Evolutionary conservation across 1,284 basidiomycete genomes (phyloP), one percentile per base, ranked within the genome.

Genomic region (Grifola frondosa): DNA sequence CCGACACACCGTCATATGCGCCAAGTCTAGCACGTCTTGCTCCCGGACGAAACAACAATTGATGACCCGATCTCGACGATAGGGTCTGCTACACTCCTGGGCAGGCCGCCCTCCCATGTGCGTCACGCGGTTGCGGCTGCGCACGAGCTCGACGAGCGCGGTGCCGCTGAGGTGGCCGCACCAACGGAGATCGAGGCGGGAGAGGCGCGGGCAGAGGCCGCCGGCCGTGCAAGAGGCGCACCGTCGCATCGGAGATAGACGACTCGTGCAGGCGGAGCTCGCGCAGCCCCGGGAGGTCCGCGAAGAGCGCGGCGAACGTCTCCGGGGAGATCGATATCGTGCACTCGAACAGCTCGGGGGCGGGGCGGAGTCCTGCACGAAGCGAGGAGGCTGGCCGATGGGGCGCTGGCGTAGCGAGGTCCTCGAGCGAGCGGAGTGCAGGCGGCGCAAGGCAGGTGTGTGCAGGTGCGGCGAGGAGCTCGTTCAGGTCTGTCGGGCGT

Each of bases 41-140:
- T 82, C 78, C 49, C 70, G 67, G 21, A 83, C 78, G 44, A 75
- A 73, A 13, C 76, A 68, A 56, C 81, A 83, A 50, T 81, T 76
- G 48, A 83, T 77, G 15, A 78, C 68, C n/a, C n/a, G n/a, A n/a
- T n/a, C n/a, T n/a, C n/a, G n/a, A n/a, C n/a, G n/a, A n/a, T n/a
- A n/a, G n/a, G n/a, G n/a, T n/a, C n/a, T n/a, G 0, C 74, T 73
- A n/a, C 82, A 61, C 54, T 74, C 71, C 36, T 57, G 53, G 44
- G 81, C 68, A 21, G 63, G 58, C 22, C 49, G 54, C 15, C 30
- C 38, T 17, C 22, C 31, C 12, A 31, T 6, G 16, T 31, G 45
- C 16, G 42, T 43, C 29, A 41, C 49, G 33, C 37, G 45, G 19
- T 59, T 40, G 24, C 76, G 70, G 45, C 69, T 74, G 37, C 54